Conservation (phyloP, 2,329 filamentous ascomycete genomes). For the Aspergillus sp. region DNA sequence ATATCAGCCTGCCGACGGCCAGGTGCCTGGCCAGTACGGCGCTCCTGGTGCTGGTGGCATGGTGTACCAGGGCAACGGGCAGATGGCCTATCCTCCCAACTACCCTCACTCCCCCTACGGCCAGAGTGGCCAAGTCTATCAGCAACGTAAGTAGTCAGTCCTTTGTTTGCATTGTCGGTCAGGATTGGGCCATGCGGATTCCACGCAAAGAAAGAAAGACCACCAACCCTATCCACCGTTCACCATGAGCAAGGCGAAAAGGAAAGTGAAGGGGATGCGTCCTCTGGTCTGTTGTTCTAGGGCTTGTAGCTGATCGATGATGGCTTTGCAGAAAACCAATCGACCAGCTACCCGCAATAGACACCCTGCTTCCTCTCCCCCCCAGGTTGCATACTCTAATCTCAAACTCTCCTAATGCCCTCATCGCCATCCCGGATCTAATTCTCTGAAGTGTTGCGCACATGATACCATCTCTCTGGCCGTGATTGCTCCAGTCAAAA, state of each 20-base stretch:
- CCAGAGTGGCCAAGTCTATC: slow-evolving; percentile 51
- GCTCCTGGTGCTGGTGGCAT: slow-evolving; percentile 50
- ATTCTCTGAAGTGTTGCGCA: slow-evolving; percentile 29
- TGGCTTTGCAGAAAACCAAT: slow-evolving; percentile 36
- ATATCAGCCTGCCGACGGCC: slow-evolving; percentile 61
- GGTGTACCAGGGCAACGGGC: slow-evolving; percentile 50
- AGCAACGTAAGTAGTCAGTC: slow-evolving; percentile 47
- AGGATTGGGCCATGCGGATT: slow-evolving; percentile 19
- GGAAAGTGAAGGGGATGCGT: slow-evolving; percentile 14
- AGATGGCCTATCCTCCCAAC: slow-evolving; percentile 47
- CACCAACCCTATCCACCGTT: background rate
- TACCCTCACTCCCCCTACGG: slow-evolving; percentile 52
- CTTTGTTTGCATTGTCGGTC: slow-evolving; percentile 20
- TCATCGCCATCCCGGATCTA: slow-evolving; percentile 32
- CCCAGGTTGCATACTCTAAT: slow-evolving; percentile 30
- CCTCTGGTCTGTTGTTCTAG: slow-evolving; percentile 20
- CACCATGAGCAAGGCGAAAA: slow-evolving; percentile 9
- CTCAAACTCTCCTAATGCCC: slow-evolving; percentile 34
- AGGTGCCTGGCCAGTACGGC: slow-evolving; percentile 62
- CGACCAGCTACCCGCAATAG: slow-evolving; percentile 39
- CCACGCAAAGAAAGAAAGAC: slow-evolving; percentile 12
- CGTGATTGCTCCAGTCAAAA: slow-evolving; percentile 28
- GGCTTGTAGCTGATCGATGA: slow-evolving; percentile 30
- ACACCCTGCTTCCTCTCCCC: slow-evolving; percentile 22
- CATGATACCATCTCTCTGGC: slow-evolving; percentile 38